A percentile compares a stretch with the other conserved stretches of the same genome.
Evolutionary conservation across 2,329 filamentous ascomycete genomes (phyloP).

Genomic region (Aureobasidium sp.): DNA sequence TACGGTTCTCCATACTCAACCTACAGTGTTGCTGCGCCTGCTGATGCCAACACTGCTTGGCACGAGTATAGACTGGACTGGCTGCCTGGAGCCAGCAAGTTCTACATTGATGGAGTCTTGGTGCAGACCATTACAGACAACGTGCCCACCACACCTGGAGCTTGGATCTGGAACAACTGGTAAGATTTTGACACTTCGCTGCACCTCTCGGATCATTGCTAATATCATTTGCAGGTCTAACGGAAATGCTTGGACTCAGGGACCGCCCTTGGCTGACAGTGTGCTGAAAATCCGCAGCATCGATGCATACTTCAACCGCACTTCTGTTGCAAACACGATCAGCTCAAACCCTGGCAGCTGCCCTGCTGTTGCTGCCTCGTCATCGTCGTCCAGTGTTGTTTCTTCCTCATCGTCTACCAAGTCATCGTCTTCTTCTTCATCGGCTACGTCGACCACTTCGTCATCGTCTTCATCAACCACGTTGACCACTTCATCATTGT

Average conservation of each 20-base stretch:
- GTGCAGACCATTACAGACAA: constrained; percentile 47
- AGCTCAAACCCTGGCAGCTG: not conserved
- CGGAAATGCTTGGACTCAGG: constrained; percentile 66
- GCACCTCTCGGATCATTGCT: not conserved
- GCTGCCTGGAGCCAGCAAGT: constrained; percentile 53
- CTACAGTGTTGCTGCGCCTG: constrained; percentile 55
- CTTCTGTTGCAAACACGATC: not conserved
- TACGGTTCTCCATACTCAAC: constrained; percentile 49
- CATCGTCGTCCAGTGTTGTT: not conserved
- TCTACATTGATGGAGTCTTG: constrained; percentile 58
- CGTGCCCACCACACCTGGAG: constrained; percentile 52
- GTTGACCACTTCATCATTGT: not conserved
- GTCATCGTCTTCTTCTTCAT: not conserved
- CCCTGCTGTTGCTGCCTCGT: not conserved
- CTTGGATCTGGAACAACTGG: constrained; percentile 64
- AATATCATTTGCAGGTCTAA: constrained; percentile 33
- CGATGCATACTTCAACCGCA: constrained; percentile 52
- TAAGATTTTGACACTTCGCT: not conserved
- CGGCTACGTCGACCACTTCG: not conserved
- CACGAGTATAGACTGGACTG: constrained; percentile 80
- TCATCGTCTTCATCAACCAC: not conserved
- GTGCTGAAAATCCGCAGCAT: constrained; percentile 60
- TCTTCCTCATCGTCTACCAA: not conserved
- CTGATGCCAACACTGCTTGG: constrained; percentile 58
- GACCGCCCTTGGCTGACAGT: constrained; percentile 58